Conservation (phyloP, 345 rosid species). For the Psidium guajava region DNA sequence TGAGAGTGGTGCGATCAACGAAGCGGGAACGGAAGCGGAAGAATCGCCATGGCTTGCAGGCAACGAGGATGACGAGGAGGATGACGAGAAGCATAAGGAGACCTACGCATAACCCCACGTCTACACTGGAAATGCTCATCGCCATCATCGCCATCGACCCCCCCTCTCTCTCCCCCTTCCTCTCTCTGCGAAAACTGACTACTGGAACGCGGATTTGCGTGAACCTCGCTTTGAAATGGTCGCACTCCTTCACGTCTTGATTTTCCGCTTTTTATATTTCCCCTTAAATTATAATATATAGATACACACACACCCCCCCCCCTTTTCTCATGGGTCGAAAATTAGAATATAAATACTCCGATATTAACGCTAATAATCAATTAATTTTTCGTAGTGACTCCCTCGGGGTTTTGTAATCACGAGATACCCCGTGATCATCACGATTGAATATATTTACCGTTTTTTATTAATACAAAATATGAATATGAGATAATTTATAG, state of each 20-base stretch:
- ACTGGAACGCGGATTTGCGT: constrained; percentile 33
- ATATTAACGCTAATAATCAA: not conserved
- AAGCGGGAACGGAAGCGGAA: constrained; percentile 32
- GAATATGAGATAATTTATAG: not conserved
- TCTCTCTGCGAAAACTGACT: constrained; percentile 17
- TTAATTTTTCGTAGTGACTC: not conserved
- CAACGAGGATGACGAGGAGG: constrained; percentile 51
- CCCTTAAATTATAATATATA: not conserved
- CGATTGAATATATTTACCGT: not conserved
- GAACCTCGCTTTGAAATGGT: constrained; percentile 80
- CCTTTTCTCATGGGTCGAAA: no score
- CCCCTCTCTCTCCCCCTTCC: not conserved
- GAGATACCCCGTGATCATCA: no score
- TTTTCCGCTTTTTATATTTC: not conserved
- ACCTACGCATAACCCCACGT: constrained; percentile 12
- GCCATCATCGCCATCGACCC: constrained; percentile 34
- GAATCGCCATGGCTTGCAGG: constrained; percentile 91
- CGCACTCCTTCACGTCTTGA: constrained; percentile 8
- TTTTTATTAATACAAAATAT: not conserved
- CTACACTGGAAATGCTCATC: constrained; percentile 35
- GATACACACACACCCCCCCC: no score
- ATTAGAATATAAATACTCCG: not conserved
- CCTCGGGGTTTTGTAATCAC: no score
- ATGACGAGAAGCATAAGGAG: constrained; percentile 58
- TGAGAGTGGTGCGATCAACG: constrained; percentile 6